phyloP scores from a whole-genome alignment of 2,329 filamentous ascomycete species.

The Diaporthe destruens region DNA sequence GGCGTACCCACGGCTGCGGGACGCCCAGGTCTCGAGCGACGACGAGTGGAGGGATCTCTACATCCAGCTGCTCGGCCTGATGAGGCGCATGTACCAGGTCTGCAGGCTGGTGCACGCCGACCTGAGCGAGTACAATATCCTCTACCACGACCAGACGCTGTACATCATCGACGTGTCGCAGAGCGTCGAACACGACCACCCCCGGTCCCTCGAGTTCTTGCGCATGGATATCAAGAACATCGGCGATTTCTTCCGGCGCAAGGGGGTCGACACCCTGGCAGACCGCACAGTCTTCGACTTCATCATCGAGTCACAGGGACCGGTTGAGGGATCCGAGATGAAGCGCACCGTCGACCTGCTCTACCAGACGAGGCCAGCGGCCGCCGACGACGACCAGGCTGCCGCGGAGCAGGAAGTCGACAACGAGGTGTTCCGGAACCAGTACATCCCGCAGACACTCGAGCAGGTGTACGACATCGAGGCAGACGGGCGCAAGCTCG shows the following conservation, averaged over 20 bases:
- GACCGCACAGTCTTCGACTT: constrained; percentile 89
- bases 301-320: constrained; percentile 74
- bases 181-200: constrained; percentile 96
- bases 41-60: constrained; percentile 85
- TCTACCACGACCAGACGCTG: constrained; percentile 85
- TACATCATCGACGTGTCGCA: constrained; percentile 99
- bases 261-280: constrained; percentile 83
- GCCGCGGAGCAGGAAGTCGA: constrained; percentile 78
- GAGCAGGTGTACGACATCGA: constrained; percentile 98
- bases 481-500: constrained; percentile 84
- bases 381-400: constrained; percentile 49
- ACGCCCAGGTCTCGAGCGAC: constrained; percentile 80
- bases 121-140: constrained; percentile 96
- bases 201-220: constrained; percentile 90
- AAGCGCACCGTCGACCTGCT: constrained; percentile 73
- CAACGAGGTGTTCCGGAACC: constrained; percentile 92
- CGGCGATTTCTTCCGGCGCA: constrained; percentile 88
- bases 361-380: constrained; percentile 67
- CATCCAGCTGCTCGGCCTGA: constrained; percentile 84
- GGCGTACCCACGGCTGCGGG: constrained; percentile 88
- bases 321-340: constrained; percentile 72
- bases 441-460: constrained; percentile 95
- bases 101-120: constrained; percentile 95
- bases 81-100: constrained; percentile 93
- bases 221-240: constrained; percentile 99